Evolutionary conservation across 495 filamentous ascomycete genomes (phyloP).

Genomic region (Penicillium maclennaniae): DNA sequence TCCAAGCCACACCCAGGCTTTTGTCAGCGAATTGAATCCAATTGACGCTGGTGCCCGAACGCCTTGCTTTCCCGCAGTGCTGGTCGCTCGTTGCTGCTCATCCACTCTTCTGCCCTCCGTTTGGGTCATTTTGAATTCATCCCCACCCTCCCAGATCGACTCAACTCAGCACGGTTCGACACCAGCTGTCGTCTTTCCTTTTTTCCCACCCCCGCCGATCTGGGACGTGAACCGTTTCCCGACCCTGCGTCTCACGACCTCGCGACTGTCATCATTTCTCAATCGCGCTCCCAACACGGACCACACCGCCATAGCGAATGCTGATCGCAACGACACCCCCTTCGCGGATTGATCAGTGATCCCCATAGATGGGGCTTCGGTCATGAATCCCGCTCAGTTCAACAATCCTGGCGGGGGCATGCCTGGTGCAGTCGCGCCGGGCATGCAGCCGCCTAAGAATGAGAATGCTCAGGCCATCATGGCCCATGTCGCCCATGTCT

Average conservation of each 20-base stretch:
- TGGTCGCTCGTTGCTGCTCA: constrained; percentile 22
- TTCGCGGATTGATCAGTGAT: constrained; percentile 39
- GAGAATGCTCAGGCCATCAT: constrained; percentile 36
- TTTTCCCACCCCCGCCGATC: constrained; percentile 16
- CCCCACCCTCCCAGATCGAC: constrained; percentile 33
- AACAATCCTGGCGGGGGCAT: constrained; percentile 42
- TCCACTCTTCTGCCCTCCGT: constrained; percentile 17
- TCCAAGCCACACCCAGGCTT: constrained; percentile 30
- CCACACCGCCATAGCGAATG: constrained; percentile 36
- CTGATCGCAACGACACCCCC: constrained; percentile 29
- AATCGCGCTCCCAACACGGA: not conserved
- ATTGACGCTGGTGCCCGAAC: constrained; percentile 42
- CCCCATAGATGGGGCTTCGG: constrained; percentile 45
- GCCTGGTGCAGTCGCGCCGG: constrained; percentile 35
- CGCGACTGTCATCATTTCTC: not conserved
- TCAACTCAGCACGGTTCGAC: constrained; percentile 27
- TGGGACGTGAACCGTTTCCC: constrained; percentile 6
- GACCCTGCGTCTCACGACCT: constrained; percentile 8
- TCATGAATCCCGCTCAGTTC: constrained; percentile 50
- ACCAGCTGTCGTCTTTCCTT: constrained; percentile 21
- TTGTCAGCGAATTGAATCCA: constrained; percentile 31
- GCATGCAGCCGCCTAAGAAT: constrained; percentile 33
- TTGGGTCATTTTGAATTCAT: constrained; percentile 25
- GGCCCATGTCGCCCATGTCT: constrained; percentile 32
- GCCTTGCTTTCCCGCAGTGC: constrained; percentile 36